Conservation (phyloP, 108 stramenopile genomes). For the Cylindrotheca fusiformis region DNA sequence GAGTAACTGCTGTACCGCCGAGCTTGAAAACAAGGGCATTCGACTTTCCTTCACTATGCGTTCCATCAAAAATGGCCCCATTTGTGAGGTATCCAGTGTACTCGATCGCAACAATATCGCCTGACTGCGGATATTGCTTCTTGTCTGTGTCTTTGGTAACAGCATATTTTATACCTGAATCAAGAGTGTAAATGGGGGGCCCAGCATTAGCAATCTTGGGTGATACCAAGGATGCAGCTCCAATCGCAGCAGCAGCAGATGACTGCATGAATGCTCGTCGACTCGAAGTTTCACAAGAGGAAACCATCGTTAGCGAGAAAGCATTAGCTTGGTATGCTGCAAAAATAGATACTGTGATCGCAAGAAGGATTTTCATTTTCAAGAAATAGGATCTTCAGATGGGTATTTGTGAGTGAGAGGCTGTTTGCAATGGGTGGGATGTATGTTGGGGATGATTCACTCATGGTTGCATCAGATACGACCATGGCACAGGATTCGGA, state of each 20-base stretch:
- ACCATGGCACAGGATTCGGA: too few relatives aligned
- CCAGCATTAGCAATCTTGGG: conserved; percentile 21
- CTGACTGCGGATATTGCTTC: conserved; percentile 41
- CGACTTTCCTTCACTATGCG: conserved; percentile 75
- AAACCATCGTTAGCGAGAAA: conserved; percentile 8
- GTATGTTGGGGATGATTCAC: too few relatives aligned
- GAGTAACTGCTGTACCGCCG: conserved; percentile 68
- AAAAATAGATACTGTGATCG: not conserved
- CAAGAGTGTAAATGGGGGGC: conserved; percentile 62
- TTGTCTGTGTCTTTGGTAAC: conserved; percentile 49
- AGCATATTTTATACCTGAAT: conserved; percentile 77
- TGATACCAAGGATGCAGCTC: not conserved
- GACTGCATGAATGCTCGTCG: conserved; percentile 4
- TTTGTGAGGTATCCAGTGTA: conserved; percentile 84
- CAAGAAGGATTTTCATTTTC: not conserved
- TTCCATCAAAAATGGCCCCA: conserved; percentile 85
- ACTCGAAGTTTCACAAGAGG: not conserved
- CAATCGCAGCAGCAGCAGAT: conserved; percentile 9
- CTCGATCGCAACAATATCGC: conserved; percentile 82
- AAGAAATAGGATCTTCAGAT: too few relatives aligned
- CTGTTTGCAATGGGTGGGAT: too few relatives aligned
- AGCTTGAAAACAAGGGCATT: conserved; percentile 79
- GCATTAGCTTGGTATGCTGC: not conserved
- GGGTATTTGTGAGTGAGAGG: too few relatives aligned
- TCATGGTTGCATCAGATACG: too few relatives aligned